Conservation (phyloP, 2,329 filamentous ascomycete genomes). For the Talaromyces sp. region DNA sequence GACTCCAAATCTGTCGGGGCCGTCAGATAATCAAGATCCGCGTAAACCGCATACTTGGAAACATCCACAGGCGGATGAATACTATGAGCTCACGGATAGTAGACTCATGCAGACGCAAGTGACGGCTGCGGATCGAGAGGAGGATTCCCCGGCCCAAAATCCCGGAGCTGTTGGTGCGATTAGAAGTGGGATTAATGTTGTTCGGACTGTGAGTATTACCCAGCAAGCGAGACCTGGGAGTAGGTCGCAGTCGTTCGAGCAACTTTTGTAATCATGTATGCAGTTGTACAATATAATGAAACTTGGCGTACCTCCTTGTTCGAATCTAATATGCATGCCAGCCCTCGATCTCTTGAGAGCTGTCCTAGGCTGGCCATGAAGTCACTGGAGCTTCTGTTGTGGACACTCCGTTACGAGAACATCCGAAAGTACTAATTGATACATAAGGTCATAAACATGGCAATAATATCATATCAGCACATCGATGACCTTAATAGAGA, state of each 20-base stretch:
- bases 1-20: neutral
- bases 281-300: neutral
- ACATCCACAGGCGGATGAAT: slow-evolving; percentile 3
- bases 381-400: neutral
- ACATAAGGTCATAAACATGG: neutral
- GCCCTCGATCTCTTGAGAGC: neutral
- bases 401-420: neutral
- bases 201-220: slow-evolving; percentile 9
- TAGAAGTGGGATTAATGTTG: slow-evolving; percentile 4
- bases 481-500: neutral
- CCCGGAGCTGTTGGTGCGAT: neutral
- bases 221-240: neutral
- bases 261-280: neutral
- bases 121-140: neutral
- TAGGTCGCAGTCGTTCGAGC: neutral
- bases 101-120: neutral
- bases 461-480: neutral
- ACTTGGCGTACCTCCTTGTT: neutral
- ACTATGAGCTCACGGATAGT: neutral
- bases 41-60: neutral
- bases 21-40: neutral
- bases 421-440: neutral
- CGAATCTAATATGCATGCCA: neutral
- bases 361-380: neutral
- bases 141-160: neutral